Conservation (phyloP, 768 basidiomycete species). For the Mycena haematopus region DNA sequence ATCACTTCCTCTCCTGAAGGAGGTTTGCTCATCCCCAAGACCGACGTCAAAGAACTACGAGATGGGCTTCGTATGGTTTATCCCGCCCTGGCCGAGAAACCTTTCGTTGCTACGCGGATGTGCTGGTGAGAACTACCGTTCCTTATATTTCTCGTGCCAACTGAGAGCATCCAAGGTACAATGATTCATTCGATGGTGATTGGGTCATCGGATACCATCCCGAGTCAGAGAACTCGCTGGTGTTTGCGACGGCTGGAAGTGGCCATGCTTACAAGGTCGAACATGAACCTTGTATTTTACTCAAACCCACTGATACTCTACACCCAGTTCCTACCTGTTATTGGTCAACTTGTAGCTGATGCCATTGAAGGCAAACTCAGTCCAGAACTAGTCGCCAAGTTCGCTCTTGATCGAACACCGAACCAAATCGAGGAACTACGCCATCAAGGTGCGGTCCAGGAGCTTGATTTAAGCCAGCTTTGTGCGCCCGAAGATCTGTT, state of each 20-base stretch:
- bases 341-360: slow-evolving; percentile 80
- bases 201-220: slow-evolving; percentile 87
- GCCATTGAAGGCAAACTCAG: slow-evolving; percentile 70
- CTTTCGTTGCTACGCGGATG: slow-evolving; percentile 75
- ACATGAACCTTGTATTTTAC: neutral
- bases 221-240: slow-evolving; percentile 54
- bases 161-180: slow-evolving; percentile 67
- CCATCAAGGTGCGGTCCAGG: slow-evolving; percentile 33
- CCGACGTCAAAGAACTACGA: slow-evolving; percentile 57
- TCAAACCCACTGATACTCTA: slow-evolving; percentile 16
- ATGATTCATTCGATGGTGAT: slow-evolving; percentile 84
- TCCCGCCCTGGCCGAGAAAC: slow-evolving; percentile 78
- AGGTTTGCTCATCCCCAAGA: slow-evolving; percentile 71
- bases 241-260: slow-evolving; percentile 87
- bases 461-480: slow-evolving; percentile 55
- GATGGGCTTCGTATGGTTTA: slow-evolving; percentile 62
- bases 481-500: slow-evolving; percentile 55
- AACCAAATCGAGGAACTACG: slow-evolving; percentile 42
- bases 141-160: slow-evolving; percentile 12
- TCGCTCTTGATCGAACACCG: slow-evolving; percentile 62
- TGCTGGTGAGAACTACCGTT: slow-evolving; percentile 72
- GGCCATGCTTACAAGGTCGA: slow-evolving; percentile 87
- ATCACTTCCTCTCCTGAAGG: slow-evolving; percentile 61
- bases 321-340: slow-evolving; percentile 81
- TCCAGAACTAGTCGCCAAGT: slow-evolving; percentile 57